Evolutionary conservation across 2,329 filamentous ascomycete species (phyloP).

Genomic region (Epichloe baconii): DNA sequence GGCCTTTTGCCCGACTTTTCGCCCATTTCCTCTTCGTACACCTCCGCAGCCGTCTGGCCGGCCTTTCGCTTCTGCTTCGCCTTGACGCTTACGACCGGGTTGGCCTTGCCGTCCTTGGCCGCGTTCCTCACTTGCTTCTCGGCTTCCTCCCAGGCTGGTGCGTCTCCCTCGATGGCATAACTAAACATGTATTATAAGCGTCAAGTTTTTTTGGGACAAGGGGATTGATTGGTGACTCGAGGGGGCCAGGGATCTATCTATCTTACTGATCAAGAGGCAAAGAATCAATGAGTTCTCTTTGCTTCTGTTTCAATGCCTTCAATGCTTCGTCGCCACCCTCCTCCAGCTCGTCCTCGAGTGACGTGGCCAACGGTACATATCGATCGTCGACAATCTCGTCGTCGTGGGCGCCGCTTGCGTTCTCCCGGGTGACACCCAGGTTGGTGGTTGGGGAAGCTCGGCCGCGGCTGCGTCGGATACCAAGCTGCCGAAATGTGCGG

Average conservation of each 20-base stretch:
- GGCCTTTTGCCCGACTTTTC: slow-evolving; percentile 44
- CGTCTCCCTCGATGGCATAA: slow-evolving; percentile 52
- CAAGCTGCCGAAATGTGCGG: slow-evolving; percentile 60
- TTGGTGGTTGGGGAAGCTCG: slow-evolving; percentile 46
- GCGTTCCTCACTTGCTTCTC: slow-evolving; percentile 61
- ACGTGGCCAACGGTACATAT: slow-evolving; percentile 57
- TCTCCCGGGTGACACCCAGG: slow-evolving; percentile 44
- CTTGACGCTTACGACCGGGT: slow-evolving; percentile 68
- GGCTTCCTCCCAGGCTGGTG: slow-evolving; percentile 51
- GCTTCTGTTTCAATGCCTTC: slow-evolving; percentile 59
- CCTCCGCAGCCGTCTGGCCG: slow-evolving; percentile 41
- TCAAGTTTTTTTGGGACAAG: background rate
- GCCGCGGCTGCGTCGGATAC: slow-evolving; percentile 62
- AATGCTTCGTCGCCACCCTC: slow-evolving; percentile 71
- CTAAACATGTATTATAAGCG: slow-evolving; percentile 20
- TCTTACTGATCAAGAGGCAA: slow-evolving; percentile 63
- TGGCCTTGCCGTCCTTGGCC: slow-evolving; percentile 39
- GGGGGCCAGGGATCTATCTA: slow-evolving; percentile 12
- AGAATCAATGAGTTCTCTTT: slow-evolving; percentile 79
- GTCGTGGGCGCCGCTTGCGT: slow-evolving; percentile 53
- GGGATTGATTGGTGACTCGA: too few relatives aligned
- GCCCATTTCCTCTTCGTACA: slow-evolving; percentile 48
- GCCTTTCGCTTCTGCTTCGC: slow-evolving; percentile 71
- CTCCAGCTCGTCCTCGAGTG: slow-evolving; percentile 69
- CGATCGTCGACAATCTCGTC: slow-evolving; percentile 52